Base-by-base conservation (phyloP, 2,329 filamentous ascomycete species). In the Stenocarpella maydis region DNA sequence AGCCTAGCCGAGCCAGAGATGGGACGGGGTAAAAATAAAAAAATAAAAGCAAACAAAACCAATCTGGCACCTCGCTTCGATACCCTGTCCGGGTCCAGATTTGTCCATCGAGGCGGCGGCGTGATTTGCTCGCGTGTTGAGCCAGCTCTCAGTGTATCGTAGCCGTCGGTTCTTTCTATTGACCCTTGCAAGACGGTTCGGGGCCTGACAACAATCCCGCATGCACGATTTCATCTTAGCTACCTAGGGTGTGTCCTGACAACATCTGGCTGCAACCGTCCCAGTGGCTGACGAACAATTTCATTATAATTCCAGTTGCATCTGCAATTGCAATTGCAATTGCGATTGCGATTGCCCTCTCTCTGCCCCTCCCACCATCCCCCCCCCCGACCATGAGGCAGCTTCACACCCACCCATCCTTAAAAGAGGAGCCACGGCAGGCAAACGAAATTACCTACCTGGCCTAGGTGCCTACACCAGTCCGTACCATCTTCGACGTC, bases 61-160 rank as follows among this genome's bases (percentile, higher is more conserved):
- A 37, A 2, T 2, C 24, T 63, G 49, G 58, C 58, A 63, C 58
- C 58, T 63, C 58, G 58, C 58, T 63, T 63, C 58, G 58, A 63
- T 49, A 41, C 58, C 58, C 37, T 43, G 58, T 37, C 58, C 39
- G 28, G 63, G 49, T 31, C 37, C 49, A 54, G 50, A 54, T 34
- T 66, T 14, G 47, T 31, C 63, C 63, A 45, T 34, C 14, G 52
- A 37, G 37, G 41, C 49, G 50, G 45, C 39, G 64, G 64, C 50
- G 50, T 66, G 50, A 47, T 55, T 66, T 55, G 50, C 50, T 55
- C 64, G 50, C 64, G 50, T 66, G 50, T 66, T 39, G 31, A 43
- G 24, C 63, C 37, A 21, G 31, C 9, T 9, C 31, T 9, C 31
- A 9, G 31, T 34, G 31, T 9, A 34, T 34, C 4, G 31, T 34